A percentile compares a stretch with the other conserved stretches of the same genome.
Conservation (phyloP, 805 yeast genomes). For the Blastobotrys terrestris region DNA sequence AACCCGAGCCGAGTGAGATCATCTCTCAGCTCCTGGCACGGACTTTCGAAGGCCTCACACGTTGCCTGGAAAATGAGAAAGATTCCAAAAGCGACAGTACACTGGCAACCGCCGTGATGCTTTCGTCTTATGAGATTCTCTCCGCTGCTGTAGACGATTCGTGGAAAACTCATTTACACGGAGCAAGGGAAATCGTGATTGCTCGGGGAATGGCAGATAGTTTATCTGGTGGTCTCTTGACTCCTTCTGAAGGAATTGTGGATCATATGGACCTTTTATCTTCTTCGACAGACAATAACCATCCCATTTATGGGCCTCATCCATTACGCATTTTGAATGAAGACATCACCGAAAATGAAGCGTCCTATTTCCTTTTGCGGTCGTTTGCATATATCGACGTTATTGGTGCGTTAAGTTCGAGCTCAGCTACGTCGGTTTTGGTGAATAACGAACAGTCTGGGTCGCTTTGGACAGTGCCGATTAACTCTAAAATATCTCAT, state of each 20-base stretch:
- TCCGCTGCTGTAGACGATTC: slow-evolving; percentile 29
- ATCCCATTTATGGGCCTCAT: slow-evolving; percentile 13
- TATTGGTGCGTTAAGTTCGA: slow-evolving; percentile 55
- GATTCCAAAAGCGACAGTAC: slow-evolving; percentile 62
- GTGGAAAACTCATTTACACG: slow-evolving; percentile 62
- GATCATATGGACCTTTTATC: too few species aligned
- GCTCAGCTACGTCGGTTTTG: slow-evolving; percentile 20
- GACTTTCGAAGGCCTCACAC: slow-evolving; percentile 52
- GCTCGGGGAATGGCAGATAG: slow-evolving; percentile 42
- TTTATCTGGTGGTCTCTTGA: too few species aligned
- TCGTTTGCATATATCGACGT: slow-evolving; percentile 69
- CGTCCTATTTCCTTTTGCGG: slow-evolving; percentile 51
- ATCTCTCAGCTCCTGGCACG: slow-evolving; percentile 49
- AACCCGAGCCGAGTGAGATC: slow-evolving; percentile 29
- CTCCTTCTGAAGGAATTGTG: too few species aligned
- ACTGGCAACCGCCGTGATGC: slow-evolving; percentile 51
- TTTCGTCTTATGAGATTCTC: slow-evolving; percentile 52
- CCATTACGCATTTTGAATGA: slow-evolving; percentile 15
- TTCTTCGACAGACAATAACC: background rate
- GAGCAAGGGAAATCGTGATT: slow-evolving; percentile 59
- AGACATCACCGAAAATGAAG: slow-evolving; percentile 24
- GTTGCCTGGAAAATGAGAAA: slow-evolving; percentile 42
- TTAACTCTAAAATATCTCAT: slow-evolving; percentile 2
- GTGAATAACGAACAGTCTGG: slow-evolving; percentile 26
- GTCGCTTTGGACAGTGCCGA: slow-evolving; percentile 27